Evolutionary conservation across 2,329 filamentous ascomycete genomes (phyloP).

Genomic region (Aureobasidium mangrovei): DNA sequence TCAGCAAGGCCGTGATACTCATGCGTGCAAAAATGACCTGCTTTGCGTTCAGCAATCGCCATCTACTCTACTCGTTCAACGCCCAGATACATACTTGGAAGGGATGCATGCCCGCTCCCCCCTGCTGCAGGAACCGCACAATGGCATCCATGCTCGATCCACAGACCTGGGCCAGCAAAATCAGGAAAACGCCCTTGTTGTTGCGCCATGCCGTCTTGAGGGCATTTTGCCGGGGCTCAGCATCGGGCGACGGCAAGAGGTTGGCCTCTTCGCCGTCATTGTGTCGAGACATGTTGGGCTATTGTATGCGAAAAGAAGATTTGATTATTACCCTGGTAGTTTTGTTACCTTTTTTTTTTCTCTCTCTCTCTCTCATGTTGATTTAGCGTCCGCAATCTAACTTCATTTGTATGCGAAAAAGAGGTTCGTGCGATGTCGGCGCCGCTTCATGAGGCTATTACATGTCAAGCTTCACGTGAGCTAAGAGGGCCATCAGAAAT

Average conservation of each 20-base stretch:
- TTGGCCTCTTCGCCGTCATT: background rate
- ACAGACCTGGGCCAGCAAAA: conserved; percentile 6
- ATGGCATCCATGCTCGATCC: conserved; percentile 13
- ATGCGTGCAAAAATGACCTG: conserved; percentile 9
- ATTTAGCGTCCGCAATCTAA: no score
- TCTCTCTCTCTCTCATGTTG: no score
- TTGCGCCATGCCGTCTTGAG: background rate
- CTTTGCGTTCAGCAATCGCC: background rate
- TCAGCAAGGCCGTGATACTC: conserved; percentile 3
- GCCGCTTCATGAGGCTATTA: no score
- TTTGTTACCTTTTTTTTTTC: no score
- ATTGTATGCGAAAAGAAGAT: background rate
- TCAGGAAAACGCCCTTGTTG: conserved; percentile 11
- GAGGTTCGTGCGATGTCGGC: no score
- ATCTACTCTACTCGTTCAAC: no score
- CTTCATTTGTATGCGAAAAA: no score
- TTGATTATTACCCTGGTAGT: background rate
- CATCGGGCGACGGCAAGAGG: background rate
- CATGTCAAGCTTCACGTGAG: no score
- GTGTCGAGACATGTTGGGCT: background rate
- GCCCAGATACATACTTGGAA: background rate
- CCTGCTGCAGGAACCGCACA: conserved; percentile 6
- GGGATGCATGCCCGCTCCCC: conserved; percentile 6
- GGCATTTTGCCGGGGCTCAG: background rate
- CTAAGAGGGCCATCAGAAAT: no score